phyloP scores from a whole-genome alignment of 495 filamentous ascomycete genomes.

The Talaromyces nanjingensis region DNA sequence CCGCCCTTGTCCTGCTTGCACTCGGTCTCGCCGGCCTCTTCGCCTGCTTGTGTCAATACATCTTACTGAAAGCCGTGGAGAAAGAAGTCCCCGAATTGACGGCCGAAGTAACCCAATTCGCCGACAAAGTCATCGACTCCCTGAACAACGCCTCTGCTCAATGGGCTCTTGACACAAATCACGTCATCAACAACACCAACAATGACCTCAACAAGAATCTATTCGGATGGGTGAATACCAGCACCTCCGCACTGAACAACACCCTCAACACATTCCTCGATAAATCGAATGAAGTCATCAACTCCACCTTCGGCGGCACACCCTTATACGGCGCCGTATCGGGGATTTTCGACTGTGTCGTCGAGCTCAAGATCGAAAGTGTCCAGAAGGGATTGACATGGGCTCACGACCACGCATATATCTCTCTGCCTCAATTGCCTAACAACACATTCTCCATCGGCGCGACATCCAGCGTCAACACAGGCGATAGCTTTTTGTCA shows the following conservation, averaged over 20 bases:
- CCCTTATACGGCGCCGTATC: constrained; percentile 63
- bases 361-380: constrained; percentile 66
- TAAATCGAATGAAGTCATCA: constrained; percentile 62
- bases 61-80: constrained; percentile 66
- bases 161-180: constrained; percentile 76
- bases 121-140: constrained; percentile 65
- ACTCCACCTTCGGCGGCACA: constrained; percentile 73
- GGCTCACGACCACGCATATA: constrained; percentile 77
- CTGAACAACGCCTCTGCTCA: constrained; percentile 65
- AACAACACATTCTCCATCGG: constrained; percentile 81
- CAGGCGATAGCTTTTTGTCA: constrained; percentile 65
- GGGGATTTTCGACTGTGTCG: constrained; percentile 67
- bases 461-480: constrained; percentile 53
- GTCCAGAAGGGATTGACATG: constrained; percentile 83
- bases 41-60: constrained; percentile 76
- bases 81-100: constrained; percentile 71
- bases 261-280: constrained; percentile 79
- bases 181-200: constrained; percentile 59
- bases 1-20: constrained; percentile 81
- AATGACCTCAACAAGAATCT: constrained; percentile 73
- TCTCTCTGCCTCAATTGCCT: constrained; percentile 70
- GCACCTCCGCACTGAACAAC: constrained; percentile 71
- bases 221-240: constrained; percentile 79
- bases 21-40: constrained; percentile 81
- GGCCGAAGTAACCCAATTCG: constrained; percentile 71